Evolutionary conservation across 208 protist genomes (phyloP).

Genomic region (Phytomonas sp.): DNA sequence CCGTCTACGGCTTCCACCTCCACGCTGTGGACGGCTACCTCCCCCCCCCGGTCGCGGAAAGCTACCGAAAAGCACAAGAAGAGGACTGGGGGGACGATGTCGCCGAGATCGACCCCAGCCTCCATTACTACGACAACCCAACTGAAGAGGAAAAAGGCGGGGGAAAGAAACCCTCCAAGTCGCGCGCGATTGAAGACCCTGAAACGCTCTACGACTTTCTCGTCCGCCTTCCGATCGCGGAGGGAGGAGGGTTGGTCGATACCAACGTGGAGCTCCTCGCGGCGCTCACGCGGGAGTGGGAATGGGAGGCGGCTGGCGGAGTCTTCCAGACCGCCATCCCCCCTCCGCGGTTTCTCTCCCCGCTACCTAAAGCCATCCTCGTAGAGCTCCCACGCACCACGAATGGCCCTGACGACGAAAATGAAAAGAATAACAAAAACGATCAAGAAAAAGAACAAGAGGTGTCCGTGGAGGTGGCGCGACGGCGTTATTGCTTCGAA

Average conservation of each 20-base stretch:
- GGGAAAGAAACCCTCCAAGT: not conserved
- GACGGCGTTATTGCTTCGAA: constrained; percentile 26
- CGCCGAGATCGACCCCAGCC: constrained; percentile 25
- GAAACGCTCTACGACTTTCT: constrained; percentile 19
- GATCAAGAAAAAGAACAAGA: not conserved
- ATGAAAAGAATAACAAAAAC: not conserved
- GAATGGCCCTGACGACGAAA: constrained; percentile 11
- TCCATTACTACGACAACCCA: constrained; percentile 28
- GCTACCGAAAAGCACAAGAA: constrained; percentile 16
- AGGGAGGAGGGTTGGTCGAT: constrained; percentile 18
- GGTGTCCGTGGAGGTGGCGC: not conserved
- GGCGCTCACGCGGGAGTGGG: constrained; percentile 17
- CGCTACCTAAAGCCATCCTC: constrained; percentile 24
- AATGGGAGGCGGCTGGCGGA: constrained; percentile 21
- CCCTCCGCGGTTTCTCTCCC: constrained; percentile 15
- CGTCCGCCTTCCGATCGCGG: constrained; percentile 14
- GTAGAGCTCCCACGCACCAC: constrained; percentile 24
- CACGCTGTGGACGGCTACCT: constrained; percentile 15
- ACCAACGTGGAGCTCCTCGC: constrained; percentile 35
- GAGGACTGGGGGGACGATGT: constrained; percentile 29
- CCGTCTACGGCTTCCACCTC: constrained; percentile 49
- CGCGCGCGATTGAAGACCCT: constrained; percentile 20
- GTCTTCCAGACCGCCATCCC: constrained; percentile 1
- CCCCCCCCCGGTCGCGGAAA: constrained; percentile 15
- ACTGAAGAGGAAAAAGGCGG: constrained; percentile 11